Conservation (phyloP, 495 filamentous ascomycete species). For the Tuber aestivum region DNA sequence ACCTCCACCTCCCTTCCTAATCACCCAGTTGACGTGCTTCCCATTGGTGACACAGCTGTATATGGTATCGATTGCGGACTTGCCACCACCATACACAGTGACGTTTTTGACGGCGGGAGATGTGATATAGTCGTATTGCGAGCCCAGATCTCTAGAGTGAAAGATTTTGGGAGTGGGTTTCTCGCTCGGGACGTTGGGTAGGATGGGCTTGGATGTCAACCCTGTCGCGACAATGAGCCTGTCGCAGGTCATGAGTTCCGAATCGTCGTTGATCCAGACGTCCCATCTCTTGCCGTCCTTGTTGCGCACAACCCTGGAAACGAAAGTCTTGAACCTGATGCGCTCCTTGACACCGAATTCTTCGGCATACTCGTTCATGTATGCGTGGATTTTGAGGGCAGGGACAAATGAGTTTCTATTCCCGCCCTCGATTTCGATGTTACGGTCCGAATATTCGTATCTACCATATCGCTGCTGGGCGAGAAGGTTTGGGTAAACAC, state of each 20-base stretch:
- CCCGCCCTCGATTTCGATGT: neutral
- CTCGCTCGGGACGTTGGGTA: slow-evolving; percentile 42
- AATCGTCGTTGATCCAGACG: slow-evolving; percentile 12
- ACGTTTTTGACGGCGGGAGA: slow-evolving; percentile 32
- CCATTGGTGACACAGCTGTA: slow-evolving; percentile 44
- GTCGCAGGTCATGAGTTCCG: slow-evolving; percentile 16
- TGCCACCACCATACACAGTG: slow-evolving; percentile 47
- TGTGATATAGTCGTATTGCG: slow-evolving; percentile 26
- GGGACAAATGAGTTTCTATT: slow-evolving; percentile 5
- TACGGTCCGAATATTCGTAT: slow-evolving; percentile 19
- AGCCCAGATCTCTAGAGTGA: slow-evolving; percentile 43
- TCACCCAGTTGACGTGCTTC: slow-evolving; percentile 48
- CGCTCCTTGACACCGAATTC: slow-evolving; percentile 41
- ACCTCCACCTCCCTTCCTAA: slow-evolving; percentile 43
- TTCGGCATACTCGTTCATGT: slow-evolving; percentile 29
- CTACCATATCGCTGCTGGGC: slow-evolving; percentile 36
- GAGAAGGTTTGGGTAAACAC: slow-evolving; percentile 48
- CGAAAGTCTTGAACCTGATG: slow-evolving; percentile 42
- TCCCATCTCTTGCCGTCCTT: slow-evolving; percentile 33
- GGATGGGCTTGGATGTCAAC: slow-evolving; percentile 43
- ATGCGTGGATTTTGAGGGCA: slow-evolving; percentile 13
- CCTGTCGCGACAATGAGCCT: slow-evolving; percentile 49
- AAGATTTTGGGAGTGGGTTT: slow-evolving; percentile 42
- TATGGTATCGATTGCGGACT: slow-evolving; percentile 48
- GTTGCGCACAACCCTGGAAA: slow-evolving; percentile 30